Evolutionary conservation across 495 filamentous ascomycete species (phyloP), one percentile per base, ranked within the genome.

Genomic region (Talaromyces trachyspermus): DNA sequence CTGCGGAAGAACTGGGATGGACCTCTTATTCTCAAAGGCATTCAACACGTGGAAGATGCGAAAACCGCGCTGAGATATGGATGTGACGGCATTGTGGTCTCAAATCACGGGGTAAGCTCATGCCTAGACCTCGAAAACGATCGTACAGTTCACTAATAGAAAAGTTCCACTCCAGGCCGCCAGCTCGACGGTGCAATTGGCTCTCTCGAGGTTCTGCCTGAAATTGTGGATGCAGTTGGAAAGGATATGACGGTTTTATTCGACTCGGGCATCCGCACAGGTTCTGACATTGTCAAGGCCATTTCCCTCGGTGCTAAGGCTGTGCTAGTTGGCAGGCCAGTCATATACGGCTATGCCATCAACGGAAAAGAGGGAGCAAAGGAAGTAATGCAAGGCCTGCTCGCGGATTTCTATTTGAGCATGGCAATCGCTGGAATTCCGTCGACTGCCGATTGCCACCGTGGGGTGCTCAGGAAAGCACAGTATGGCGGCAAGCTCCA

Each of bases 251-350:
- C 78, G 22, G 72, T 83, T 24, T 72, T 84, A 50, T 85, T 83
- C 51, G 83, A 86, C 59, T 77, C 73, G 3, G 83, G 83, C 2
- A 63, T 86, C 26, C 72, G 82, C 3, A 72, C 72, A 23, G 81
- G 71, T 0, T 70, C 70, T 2, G 81, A 85, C 59, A 63, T 84
- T 54, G 76, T 95, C 69, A 96, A 95, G 65, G 90, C 89, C 45
- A 70, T 95, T 27, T 92, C 86, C 51, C 71, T 96, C 3, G 90
- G 90, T 32, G 90, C 89, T 4, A 86, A 80, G 60, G 89, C 85
- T n/a, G 89, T 95, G 0, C 81, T 91, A 14, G 88, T 95, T 49
- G 89, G 87, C 10, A 68, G 89, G 20, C 90, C 89, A 14, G 88
- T 90, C 62, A 70, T 95, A 54, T 95, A 88, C 59, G 89, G 89